These are phyloP conservation scores for Leccinum cinnamomeum DNA, from an alignment of 1,284 basidiomycete species.

Conservation along the genomic window DNA sequence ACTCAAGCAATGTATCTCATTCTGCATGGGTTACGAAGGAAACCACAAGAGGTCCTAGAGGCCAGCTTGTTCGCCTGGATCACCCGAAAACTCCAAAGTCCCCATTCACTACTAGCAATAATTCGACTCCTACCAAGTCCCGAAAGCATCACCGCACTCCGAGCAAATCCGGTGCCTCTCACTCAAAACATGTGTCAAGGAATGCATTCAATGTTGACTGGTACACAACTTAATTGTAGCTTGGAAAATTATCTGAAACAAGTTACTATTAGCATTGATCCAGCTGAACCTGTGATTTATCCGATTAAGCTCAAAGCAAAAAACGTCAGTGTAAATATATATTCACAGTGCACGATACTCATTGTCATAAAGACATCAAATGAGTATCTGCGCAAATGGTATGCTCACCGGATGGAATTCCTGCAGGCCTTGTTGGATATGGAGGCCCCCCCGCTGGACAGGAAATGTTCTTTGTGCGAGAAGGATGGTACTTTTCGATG, in stretches of 20 bases:
- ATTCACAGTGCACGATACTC: neutral
- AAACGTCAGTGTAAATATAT: neutral
- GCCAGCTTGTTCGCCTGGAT: no score
- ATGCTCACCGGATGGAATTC: neutral
- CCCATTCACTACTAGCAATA: no score
- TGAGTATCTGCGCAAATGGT: neutral
- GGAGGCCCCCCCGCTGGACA: neutral
- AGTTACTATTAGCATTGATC: neutral
- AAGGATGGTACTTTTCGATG: neutral
- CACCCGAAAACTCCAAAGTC: no score
- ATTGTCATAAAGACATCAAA: neutral
- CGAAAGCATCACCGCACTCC: neutral
- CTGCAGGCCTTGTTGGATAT: neutral
- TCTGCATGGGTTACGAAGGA: neutral
- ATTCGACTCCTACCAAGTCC: no score
- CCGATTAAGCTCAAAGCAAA: neutral
- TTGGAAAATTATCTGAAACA: neutral
- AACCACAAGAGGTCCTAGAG: neutral
- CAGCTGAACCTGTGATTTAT: neutral
- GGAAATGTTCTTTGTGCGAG: neutral
- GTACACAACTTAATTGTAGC: neutral
- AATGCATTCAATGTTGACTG: neutral
- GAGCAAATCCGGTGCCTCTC: neutral
- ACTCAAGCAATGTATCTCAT: neutral
- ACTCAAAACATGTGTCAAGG: neutral